Evolutionary conservation across 1,284 basidiomycete genomes (phyloP), one percentile per base, ranked within the genome.

Genomic region (Filobasidium uniguttulatum): DNA sequence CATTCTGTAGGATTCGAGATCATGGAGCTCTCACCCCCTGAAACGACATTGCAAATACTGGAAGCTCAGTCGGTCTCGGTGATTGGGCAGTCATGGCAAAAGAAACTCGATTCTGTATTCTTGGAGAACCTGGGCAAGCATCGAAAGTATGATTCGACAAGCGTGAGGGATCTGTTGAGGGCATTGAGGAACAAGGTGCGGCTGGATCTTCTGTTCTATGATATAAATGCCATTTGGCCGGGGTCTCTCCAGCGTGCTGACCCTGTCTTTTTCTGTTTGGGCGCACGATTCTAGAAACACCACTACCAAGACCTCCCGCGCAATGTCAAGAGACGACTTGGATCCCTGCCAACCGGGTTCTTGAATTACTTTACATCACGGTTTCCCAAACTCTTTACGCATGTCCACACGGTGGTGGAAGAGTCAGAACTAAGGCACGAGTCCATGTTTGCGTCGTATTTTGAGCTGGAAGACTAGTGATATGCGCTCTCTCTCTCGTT

Each of bases 71-170:
- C 85, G 0, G 59, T 60, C 38, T 66, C 69, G 6, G 80, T 93
- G 37, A 81, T 94, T 4, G 86, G 85, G 19, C 59, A 60, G 33
- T 91, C 97, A 67, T 98, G 93, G 93, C 81, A 84, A 57, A 69
- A 78, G 9, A 77, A 81, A 37, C 75, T 97, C 46, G 93, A 98
- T 72, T 83, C 81, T 60, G 74, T 82, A 14, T 89, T 98, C 66
- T 80, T 91, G 48, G 88, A 93, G 48, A 96, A 90, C 62, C 70
- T 98, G 45, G 90, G 91, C 54, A 97, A 97, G 70, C 97, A 89
- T 72, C 76, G 90, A 60, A 91, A 97, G 69, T 98, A 98, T 66
- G 89, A 97, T 63, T 84, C 84, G 20, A 74, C 75, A 60, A 85
- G 83, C 37, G 83, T 98, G 5, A 84, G 94, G 58, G 94, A 98